Base-by-base conservation (phyloP, 805 yeast species). In the Ogataea dorogensis region DNA sequence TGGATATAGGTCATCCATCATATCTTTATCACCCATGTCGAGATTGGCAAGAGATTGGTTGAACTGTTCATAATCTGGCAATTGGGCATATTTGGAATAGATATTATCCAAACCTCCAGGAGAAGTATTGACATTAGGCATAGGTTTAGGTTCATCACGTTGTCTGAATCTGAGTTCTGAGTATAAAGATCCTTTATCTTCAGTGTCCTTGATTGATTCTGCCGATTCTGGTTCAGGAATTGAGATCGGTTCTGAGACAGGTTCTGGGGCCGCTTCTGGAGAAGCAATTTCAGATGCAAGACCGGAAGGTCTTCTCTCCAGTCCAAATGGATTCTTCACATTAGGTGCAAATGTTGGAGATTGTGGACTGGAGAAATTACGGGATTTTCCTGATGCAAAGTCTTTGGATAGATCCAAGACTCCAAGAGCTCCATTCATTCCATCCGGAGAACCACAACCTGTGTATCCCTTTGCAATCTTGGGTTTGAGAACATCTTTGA, bases 401-500 rank as follows among this genome's bases (percentile, higher is more conserved):
- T 51, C 56, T 32, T 39, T 56, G 9, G 59, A 51, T 16, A 47
- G 36, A 32, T 44, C 42, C 18, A 53, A 32, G 17, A 50, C 25
- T 21, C 44, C 46, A 2, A 79, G 53, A 0, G 85, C 84, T 21
- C 84, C 84, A 3, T 67, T 67, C 14, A 79, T 53, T 10, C 86
- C 86, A 36, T 79, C 70, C 11, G 70, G 57, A 19, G 82, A 75
- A n/a, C 91, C 91, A 59, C 87, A 81, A 5, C 94, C 93, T 15
- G 75, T 75, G 54, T 82, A 84, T 6, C 91, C 81, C n/a, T 67
- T 55, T 7, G 66, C 45, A 34, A 80, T 50, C 50, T 80, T 83
- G 12, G 68, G 54, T 26, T 70, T 72, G 32, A 84, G 54, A 9
- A 81, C 51, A 17, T 71, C 74, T 51, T 79, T 80, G 40, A 82